Percentiles rank a stretch among this genome's conserved stretches.
phyloP scores from a whole-genome alignment of 2,329 filamentous ascomycete species.

The Lachnum nothofagi region DNA sequence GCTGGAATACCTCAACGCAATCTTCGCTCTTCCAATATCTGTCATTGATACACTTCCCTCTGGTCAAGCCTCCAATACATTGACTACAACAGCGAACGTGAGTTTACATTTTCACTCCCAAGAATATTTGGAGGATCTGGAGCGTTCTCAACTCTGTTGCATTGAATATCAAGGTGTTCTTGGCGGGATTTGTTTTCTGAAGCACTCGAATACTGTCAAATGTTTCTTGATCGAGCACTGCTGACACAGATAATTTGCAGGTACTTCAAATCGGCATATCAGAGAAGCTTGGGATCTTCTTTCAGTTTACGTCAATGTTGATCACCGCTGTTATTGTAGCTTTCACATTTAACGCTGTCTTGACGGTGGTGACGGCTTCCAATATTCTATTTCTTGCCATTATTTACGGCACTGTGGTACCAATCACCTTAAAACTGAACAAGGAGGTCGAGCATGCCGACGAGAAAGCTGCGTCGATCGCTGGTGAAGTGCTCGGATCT shows the following conservation, averaged over 20 bases:
- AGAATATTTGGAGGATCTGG: too few species aligned
- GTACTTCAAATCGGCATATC: conserved; percentile 63
- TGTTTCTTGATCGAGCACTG: too few species aligned
- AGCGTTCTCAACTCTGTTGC: too few species aligned
- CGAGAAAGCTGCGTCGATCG: conserved; percentile 52
- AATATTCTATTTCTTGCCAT: conserved; percentile 52
- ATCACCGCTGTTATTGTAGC: conserved; percentile 50
- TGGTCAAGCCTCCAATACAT: conserved; percentile 37
- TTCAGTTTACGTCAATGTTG: conserved; percentile 52
- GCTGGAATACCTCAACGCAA: conserved; percentile 57
- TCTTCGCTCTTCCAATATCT: conserved; percentile 62
- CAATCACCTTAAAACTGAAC: conserved; percentile 51
- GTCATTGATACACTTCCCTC: conserved; percentile 62
- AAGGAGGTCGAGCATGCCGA: conserved; percentile 45
- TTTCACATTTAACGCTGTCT: conserved; percentile 53
- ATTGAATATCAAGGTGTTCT: too few species aligned
- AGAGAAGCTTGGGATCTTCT: conserved; percentile 54
- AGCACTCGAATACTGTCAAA: too few species aligned
- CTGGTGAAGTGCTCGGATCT: conserved; percentile 55
- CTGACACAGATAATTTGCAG: too few species aligned
- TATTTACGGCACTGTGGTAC: conserved; percentile 45
- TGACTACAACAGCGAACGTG: conserved; percentile 59
- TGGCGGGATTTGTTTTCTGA: too few species aligned
- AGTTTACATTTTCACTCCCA: too few species aligned
- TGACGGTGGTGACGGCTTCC: conserved; percentile 55